Evolutionary conservation across 164 flowering plant genomes (phyloP).

Genomic region (Dillenia turbinata): DNA sequence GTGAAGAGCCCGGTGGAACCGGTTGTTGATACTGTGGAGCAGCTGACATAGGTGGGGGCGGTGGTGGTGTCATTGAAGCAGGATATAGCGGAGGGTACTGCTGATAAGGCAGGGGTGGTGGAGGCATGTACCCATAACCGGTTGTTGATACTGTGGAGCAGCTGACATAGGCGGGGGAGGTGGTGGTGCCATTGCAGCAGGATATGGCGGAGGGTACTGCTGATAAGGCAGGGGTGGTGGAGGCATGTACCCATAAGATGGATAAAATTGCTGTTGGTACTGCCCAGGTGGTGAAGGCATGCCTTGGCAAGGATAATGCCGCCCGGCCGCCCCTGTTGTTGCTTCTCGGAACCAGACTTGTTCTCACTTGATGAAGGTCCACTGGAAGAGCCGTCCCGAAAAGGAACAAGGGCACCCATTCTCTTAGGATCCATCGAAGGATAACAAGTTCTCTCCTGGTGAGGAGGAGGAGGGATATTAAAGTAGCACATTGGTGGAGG

Average conservation of each 20-base stretch:
- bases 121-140: conserved; percentile 51
- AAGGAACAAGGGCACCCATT: conserved; percentile 76
- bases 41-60: conserved; percentile 19
- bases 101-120: conserved; percentile 40
- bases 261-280: conserved; percentile 44
- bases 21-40: conserved; percentile 31
- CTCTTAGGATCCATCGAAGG: conserved; percentile 98
- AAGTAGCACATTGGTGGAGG: conserved; percentile 55
- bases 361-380: conserved; percentile 39
- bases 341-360: conserved; percentile 38
- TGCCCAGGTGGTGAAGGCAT: conserved; percentile 57
- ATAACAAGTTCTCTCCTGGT: conserved; percentile 65
- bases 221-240: conserved; percentile 41
- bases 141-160: conserved; percentile 28
- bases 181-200: conserved; percentile 23
- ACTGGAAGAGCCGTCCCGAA: conserved; percentile 60
- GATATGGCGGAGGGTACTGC: conserved; percentile 41
- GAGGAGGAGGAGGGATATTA: conserved; percentile 78
- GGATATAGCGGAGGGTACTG: conserved; percentile 40
- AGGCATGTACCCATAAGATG: conserved; percentile 54
- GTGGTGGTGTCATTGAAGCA: conserved; percentile 24
- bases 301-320: conserved; percentile 37
- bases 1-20: conserved; percentile 18
- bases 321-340: conserved; percentile 37
- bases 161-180: conserved; percentile 21